Conservation (phyloP, 2,329 filamentous ascomycete species). For the Paracorniculantispora psalliotae region DNA sequence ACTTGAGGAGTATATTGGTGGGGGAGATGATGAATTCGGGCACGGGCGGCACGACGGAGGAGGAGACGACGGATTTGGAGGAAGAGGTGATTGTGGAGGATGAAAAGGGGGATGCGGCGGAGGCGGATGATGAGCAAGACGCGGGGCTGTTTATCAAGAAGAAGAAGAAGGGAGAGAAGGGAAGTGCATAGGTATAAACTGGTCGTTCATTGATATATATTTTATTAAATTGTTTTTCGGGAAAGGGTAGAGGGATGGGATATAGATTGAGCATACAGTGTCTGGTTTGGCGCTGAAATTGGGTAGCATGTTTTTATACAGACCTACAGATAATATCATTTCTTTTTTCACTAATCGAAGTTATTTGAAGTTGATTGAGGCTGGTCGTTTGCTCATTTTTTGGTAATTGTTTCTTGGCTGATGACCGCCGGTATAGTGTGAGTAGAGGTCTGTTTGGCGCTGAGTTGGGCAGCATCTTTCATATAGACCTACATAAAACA, state of each 20-base stretch:
- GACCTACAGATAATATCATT: too few relatives aligned
- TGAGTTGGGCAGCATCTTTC: too few relatives aligned
- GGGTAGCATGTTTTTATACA: not conserved
- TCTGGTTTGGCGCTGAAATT: slow-evolving; percentile 5
- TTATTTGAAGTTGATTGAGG: too few relatives aligned
- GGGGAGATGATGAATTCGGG: slow-evolving; percentile 25
- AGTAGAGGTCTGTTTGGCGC: too few relatives aligned
- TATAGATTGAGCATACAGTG: not conserved
- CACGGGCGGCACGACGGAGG: slow-evolving; percentile 27
- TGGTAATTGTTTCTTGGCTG: too few relatives aligned
- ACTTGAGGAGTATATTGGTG: slow-evolving; percentile 46
- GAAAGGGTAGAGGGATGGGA: too few relatives aligned
- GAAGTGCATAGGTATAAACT: not conserved
- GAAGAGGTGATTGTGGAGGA: slow-evolving; percentile 21
- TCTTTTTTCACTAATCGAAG: too few relatives aligned
- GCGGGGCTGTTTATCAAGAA: slow-evolving; percentile 7
- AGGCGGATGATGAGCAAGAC: not conserved
- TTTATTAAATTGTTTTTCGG: too few relatives aligned
- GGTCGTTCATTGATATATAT: not conserved
- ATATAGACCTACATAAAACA: too few relatives aligned
- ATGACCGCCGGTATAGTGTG: too few relatives aligned
- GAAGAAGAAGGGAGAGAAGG: not conserved
- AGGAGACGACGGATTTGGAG: slow-evolving; percentile 27
- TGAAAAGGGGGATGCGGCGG: slow-evolving; percentile 20
- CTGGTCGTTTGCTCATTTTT: too few relatives aligned